Percentiles rank a stretch among this genome's conserved stretches.
phyloP scores from a whole-genome alignment of 2,329 filamentous ascomycete species.

The Hypoxylon sp. region DNA sequence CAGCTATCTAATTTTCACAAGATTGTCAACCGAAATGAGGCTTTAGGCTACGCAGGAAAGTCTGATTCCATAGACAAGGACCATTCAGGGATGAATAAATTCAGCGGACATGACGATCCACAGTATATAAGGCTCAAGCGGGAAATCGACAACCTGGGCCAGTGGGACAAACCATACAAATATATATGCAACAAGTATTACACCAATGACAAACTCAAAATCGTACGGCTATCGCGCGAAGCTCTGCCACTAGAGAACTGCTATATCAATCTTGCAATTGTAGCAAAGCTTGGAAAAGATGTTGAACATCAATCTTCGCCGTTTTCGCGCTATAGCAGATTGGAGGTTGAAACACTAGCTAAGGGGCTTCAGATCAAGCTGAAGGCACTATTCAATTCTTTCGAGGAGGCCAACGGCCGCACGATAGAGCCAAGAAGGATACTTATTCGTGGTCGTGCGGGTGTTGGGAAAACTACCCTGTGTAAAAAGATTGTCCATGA shows the following conservation, averaged over 20 bases:
- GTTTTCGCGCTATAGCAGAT: not conserved
- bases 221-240: not conserved
- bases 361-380: not conserved
- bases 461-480: not conserved
- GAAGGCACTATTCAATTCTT: not conserved
- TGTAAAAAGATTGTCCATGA: slow-evolving; percentile 8
- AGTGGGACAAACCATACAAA: too few relatives aligned
- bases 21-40: too few relatives aligned
- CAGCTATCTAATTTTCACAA: too few relatives aligned
- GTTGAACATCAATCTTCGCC: not conserved
- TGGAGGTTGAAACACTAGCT: not conserved
- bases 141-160: too few relatives aligned
- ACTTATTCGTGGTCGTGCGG: slow-evolving; percentile 1
- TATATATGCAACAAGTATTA: not conserved
- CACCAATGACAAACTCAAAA: not conserved
- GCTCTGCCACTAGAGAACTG: not conserved
- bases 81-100: too few relatives aligned
- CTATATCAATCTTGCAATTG: slow-evolving; percentile 5
- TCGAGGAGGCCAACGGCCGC: not conserved
- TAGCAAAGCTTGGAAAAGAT: not conserved
- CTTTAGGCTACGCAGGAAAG: too few relatives aligned
- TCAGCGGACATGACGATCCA: too few relatives aligned
- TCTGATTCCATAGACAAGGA: too few relatives aligned
- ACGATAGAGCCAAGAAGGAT: slow-evolving; percentile 2
- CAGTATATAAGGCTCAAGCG: too few relatives aligned